Conservation (phyloP, 2,329 filamentous ascomycete genomes). For the Colletotrichum aenigma region DNA sequence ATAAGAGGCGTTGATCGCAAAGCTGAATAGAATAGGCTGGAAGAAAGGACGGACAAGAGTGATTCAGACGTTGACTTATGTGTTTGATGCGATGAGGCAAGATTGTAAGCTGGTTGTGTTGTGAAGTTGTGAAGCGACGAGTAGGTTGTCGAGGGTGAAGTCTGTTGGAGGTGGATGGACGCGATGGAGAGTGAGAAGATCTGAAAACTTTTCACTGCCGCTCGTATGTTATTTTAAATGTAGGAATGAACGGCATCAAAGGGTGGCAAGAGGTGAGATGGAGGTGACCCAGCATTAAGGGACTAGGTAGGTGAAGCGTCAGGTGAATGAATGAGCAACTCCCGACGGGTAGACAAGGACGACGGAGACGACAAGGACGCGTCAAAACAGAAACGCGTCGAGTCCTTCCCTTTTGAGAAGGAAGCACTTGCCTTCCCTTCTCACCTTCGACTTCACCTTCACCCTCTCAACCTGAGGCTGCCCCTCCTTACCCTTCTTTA, state of each 20-base stretch:
- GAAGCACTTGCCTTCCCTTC: background rate
- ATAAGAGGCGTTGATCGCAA: background rate
- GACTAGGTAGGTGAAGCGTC: background rate
- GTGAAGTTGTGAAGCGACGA: background rate
- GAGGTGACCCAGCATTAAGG: background rate
- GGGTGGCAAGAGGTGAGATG: background rate
- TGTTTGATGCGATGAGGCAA: background rate
- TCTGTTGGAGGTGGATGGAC: background rate
- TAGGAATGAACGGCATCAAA: background rate
- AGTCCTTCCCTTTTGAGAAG: background rate
- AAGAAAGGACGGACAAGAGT: background rate
- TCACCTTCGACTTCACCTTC: background rate
- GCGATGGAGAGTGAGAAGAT: background rate
- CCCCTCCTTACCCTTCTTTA: background rate
- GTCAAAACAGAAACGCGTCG: background rate
- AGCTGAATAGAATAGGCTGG: no score
- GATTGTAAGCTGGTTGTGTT: background rate
- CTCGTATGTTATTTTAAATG: rapidly evolving
- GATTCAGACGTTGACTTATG: background rate
- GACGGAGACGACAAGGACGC: background rate
- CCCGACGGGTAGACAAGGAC: background rate
- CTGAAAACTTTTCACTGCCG: background rate
- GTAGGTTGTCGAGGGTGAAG: background rate
- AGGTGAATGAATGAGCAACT: background rate
- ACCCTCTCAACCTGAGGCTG: background rate